Base-by-base conservation (phyloP, 345 rosid species). In the Lepidium didymum region DNA sequence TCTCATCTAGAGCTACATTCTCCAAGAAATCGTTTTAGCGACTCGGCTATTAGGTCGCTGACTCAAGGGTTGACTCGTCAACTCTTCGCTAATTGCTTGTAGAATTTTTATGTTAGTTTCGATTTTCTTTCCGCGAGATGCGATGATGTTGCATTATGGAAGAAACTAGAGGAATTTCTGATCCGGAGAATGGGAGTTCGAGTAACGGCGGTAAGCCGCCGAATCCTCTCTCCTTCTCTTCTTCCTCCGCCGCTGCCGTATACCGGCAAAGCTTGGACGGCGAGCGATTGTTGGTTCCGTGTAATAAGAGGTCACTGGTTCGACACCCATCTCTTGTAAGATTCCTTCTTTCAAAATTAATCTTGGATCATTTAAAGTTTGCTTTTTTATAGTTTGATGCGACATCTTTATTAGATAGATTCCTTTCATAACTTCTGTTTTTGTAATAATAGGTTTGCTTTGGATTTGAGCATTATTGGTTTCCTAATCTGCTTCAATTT, bases 271-370 rank as follows among this genome's bases (percentile, higher is more conserved):
- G 55, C 54, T 69, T 77, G 15, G 79, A 54, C 68, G 68, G 54
- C 36, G 90, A 76, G 13, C 44, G 54, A 1, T 70, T 40, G 29
- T 60, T 81, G 49, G 64, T 50, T 27, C 84, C 86, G 9, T 60
- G 75, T 77, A 64, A 36, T 45, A 86, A 79, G 75, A 81, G 73
- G 76, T 79, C 96, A 3, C 81, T 89, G 18, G 79, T 83, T 78
- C 92, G 90, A 13, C 94, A 89, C 73, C 77, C 80, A 27, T 87
- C 98, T 59, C 86, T 89, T 50, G 90, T 86, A 73, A 87, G 92
- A 69, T 60, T 15, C 16, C 19, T 40, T 51, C 40, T 23, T 68
- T 42, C 14, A 52, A 27, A 4, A 53, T 52, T 35, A 9, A 3
- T 21, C 53, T 51, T 52, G 19, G 33, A 29, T 69, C 2, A 25